Conservation (phyloP, 2,329 filamentous ascomycete genomes). For the Phaeosphaeria sp. region DNA sequence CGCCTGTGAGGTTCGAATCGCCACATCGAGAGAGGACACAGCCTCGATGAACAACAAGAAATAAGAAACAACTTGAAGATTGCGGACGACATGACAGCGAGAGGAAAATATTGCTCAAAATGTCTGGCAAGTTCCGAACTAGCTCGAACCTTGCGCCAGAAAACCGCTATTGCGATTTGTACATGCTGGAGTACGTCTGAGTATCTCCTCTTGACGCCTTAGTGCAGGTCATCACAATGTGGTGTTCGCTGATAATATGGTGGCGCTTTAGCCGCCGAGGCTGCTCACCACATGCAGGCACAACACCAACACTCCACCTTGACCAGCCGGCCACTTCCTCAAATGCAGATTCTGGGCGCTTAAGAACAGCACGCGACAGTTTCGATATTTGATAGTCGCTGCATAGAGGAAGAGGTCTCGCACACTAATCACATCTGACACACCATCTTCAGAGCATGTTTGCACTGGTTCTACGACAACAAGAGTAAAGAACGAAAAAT, state of each 20-base stretch:
- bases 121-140: background rate
- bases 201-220: background rate
- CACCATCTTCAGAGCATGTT: no score
- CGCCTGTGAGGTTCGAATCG: background rate
- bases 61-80: background rate
- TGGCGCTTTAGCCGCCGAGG: constrained; percentile 23
- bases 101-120: background rate
- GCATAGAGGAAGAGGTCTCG: background rate
- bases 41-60: background rate
- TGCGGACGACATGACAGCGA: background rate
- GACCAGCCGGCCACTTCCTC: constrained; percentile 1
- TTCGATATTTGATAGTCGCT: no score
- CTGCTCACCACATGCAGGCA: constrained; percentile 11
- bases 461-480: background rate
- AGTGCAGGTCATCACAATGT: background rate
- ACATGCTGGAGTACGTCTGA: background rate
- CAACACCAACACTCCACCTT: constrained; percentile 9
- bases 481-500: background rate
- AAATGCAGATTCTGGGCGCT: constrained; percentile 1
- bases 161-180: background rate
- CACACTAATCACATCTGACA: background rate
- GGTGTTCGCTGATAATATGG: background rate
- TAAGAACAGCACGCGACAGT: background rate
- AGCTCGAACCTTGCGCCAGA: background rate
- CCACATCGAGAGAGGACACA: background rate